Percentiles rank a stretch among this genome's conserved stretches.
Evolutionary conservation across 78 protist species (phyloP).

Genomic region (Acrasis kona): DNA sequence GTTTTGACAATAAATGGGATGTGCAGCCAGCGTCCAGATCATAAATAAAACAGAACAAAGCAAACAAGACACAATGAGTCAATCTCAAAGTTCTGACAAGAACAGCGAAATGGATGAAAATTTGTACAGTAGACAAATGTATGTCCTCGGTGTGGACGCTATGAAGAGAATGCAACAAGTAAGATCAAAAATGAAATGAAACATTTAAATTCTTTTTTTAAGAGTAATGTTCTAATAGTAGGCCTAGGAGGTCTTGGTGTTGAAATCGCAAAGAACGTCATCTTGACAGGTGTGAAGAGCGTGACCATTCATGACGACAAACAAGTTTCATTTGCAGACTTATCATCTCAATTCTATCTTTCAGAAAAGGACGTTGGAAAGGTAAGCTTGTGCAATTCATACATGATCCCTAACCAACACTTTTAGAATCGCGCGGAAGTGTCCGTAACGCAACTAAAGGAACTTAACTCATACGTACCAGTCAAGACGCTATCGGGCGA

Average conservation of each 20-base stretch:
- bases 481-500: background rate
- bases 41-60: no score
- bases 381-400: no score
- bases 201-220: no score
- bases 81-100: background rate
- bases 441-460: background rate
- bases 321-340: conserved; percentile 26
- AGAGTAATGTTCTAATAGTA: conserved; percentile 75
- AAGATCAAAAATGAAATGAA: no score
- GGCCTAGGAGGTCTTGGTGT: conserved; percentile 92
- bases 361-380: conserved; percentile 8
- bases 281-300: conserved; percentile 85
- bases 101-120: conserved; percentile 37
- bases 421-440: conserved; percentile 16
- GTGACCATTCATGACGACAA: conserved; percentile 67
- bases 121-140: conserved; percentile 65
- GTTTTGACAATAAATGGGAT: no score
- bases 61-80: background rate
- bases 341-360: conserved; percentile 29
- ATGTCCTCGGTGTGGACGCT: conserved; percentile 72
- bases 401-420: no score
- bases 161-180: conserved; percentile 46
- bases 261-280: conserved; percentile 95
- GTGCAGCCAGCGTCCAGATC: no score
- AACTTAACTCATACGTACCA: conserved; percentile 12